These are phyloP conservation scores for Saccharomycopsis sp. DNA, from an alignment of 805 yeast species.

Conservation along the genomic window DNA sequence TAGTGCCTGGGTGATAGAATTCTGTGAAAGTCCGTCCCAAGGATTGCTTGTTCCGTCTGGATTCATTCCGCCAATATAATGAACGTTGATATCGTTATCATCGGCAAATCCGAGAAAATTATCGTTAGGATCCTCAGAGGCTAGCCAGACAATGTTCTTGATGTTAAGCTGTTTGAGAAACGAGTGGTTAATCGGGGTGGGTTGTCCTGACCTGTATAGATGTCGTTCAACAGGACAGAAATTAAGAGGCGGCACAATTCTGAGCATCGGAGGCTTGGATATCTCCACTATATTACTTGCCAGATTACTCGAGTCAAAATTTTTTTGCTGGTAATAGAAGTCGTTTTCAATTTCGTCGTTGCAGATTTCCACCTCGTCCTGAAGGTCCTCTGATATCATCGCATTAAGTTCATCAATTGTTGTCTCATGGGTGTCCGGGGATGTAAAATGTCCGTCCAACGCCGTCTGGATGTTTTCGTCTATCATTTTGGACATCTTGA, in stretches of 20 bases:
- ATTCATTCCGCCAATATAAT: conserved; percentile 61
- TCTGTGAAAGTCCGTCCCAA: conserved; percentile 91
- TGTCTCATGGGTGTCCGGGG: neutral
- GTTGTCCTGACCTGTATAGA: conserved; percentile 88
- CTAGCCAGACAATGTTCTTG: conserved; percentile 85
- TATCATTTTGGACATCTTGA: neutral
- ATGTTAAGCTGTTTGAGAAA: conserved; percentile 69
- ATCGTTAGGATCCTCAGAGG: conserved; percentile 93
- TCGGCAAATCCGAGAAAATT: conserved; percentile 78
- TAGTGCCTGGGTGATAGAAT: conserved; percentile 71
- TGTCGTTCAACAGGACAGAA: conserved; percentile 91
- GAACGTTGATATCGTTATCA: conserved; percentile 61
- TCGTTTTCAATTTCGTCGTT: conserved; percentile 31
- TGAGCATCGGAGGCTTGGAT: conserved; percentile 50
- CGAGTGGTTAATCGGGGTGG: conserved; percentile 86
- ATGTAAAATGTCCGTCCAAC: neutral
- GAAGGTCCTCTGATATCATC: conserved; percentile 1
- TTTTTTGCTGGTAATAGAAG: conserved; percentile 18
- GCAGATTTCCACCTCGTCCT: neutral
- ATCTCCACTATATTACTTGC: conserved; percentile 25
- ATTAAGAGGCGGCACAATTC: conserved; percentile 89
- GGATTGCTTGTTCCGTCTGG: conserved; percentile 79
- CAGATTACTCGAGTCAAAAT: neutral
- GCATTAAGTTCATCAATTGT: neutral
- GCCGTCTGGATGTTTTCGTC: neutral